Conservation (phyloP, 345 rosid genomes). For the Gossypium arboreum region DNA sequence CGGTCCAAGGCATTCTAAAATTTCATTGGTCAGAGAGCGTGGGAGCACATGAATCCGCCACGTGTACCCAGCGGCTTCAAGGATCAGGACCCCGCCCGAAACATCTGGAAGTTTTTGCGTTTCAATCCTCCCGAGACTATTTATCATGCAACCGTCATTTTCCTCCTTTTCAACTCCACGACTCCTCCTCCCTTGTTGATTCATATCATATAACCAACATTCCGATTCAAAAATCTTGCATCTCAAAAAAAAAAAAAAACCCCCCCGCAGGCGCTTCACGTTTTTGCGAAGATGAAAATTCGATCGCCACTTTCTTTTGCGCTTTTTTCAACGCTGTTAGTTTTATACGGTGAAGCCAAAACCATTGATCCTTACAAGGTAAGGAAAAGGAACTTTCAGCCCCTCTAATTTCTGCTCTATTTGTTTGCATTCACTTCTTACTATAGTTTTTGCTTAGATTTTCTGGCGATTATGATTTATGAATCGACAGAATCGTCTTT, state of each 20-base stretch:
- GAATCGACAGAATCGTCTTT: neutral
- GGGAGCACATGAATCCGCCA: neutral
- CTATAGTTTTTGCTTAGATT: neutral
- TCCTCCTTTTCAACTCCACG: too few species aligned
- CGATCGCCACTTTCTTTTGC: conserved; percentile 22
- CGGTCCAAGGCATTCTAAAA: neutral
- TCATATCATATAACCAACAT: neutral
- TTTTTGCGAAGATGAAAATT: conserved; percentile 28
- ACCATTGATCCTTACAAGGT: conserved; percentile 80
- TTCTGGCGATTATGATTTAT: neutral
- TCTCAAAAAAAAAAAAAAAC: neutral
- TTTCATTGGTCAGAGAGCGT: neutral
- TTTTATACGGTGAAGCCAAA: conserved; percentile 39
- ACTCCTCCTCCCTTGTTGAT: too few species aligned
- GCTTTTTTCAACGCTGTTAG: conserved; percentile 31
- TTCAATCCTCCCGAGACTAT: too few species aligned
- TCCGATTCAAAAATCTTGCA: neutral
- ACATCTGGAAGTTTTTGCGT: too few species aligned
- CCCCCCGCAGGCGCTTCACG: neutral
- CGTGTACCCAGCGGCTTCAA: neutral
- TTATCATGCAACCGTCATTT: too few species aligned
- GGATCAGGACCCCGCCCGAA: neutral
- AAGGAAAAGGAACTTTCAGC: neutral
- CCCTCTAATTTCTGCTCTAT: neutral
- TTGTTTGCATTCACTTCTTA: neutral